Percentiles rank a stretch among this genome's conserved stretches.
These are phyloP conservation scores for Neocallimastix lanati DNA, from an alignment of 192 early-diverging fungal genomes.

Conservation along the genomic window DNA sequence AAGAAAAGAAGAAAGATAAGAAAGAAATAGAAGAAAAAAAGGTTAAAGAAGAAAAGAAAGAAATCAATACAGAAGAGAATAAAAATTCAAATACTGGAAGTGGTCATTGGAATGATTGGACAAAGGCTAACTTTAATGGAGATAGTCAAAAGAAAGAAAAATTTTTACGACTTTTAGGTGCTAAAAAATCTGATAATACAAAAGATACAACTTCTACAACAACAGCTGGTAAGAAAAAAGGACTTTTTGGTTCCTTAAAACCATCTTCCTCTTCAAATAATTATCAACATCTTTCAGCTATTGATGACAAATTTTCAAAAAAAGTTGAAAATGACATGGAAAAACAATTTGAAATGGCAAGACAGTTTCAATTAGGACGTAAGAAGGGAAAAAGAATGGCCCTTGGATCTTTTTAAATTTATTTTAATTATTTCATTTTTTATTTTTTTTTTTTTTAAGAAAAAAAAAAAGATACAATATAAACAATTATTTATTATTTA, in stretches of 20 bases:
- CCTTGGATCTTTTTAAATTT: neutral
- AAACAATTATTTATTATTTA: too few species aligned
- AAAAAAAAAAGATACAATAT: too few species aligned
- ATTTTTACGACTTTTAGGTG: conserved; percentile 40
- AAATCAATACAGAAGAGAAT: neutral
- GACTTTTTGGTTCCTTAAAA: neutral
- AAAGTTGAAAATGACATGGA: conserved; percentile 32
- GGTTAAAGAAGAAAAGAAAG: conserved; percentile 8
- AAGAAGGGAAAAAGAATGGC: neutral
- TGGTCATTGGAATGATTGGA: conserved; percentile 42
- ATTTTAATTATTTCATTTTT: too few species aligned
- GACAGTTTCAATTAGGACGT: neutral
- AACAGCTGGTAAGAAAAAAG: neutral
- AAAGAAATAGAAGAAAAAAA: conserved; percentile 7
- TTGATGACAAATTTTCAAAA: conserved; percentile 23
- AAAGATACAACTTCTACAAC: neutral
- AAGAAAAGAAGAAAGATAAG: neutral
- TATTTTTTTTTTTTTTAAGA: too few species aligned
- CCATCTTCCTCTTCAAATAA: neutral
- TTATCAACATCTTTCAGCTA: conserved; percentile 12
- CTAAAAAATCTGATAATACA: conserved; percentile 19
- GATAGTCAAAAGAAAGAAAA: conserved; percentile 34
- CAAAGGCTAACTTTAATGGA: conserved; percentile 30
- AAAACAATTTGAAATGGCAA: conserved; percentile 26
- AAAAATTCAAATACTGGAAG: neutral